These are phyloP conservation scores for Scleroderma citrinum DNA, from an alignment of 768 basidiomycete genomes.

Conservation along the genomic window DNA sequence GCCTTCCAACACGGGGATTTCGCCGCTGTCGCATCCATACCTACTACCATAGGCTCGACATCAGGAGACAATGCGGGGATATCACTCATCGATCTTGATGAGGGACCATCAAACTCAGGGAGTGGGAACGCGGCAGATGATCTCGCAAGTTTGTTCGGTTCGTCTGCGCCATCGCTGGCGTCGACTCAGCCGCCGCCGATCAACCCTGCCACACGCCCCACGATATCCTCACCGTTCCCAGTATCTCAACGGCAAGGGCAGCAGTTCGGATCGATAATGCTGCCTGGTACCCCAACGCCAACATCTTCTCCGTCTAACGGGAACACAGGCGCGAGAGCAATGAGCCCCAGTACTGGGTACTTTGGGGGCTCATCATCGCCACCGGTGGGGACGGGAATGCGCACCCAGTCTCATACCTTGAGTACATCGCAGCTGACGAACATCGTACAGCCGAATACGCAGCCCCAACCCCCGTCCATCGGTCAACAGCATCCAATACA, in stretches of 20 bases:
- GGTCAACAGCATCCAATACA: neutral
- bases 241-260: constrained; percentile 13
- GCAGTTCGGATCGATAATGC: constrained; percentile 36
- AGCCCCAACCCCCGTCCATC: constrained; percentile 3
- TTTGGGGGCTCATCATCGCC: constrained; percentile 2
- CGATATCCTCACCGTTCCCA: constrained; percentile 14
- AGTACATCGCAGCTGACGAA: constrained; percentile 8
- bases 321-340: constrained; percentile 10
- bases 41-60: constrained; percentile 45
- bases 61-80: constrained; percentile 21
- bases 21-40: constrained; percentile 63
- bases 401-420: constrained; percentile 5
- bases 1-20: constrained; percentile 93
- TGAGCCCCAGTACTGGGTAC: too few species aligned
- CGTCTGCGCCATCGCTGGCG: neutral
- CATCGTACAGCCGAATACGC: constrained; percentile 15
- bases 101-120: constrained; percentile 26
- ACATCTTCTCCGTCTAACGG: constrained; percentile 8
- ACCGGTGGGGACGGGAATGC: neutral
- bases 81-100: constrained; percentile 80
- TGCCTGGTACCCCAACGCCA: constrained; percentile 35
- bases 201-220: constrained; percentile 26
- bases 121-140: constrained; percentile 41
- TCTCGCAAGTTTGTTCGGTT: constrained; percentile 54
- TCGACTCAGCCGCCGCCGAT: constrained; percentile 10